Conservation (phyloP, 73 alveolate genomes). For the Paramecium primaurelia region DNA sequence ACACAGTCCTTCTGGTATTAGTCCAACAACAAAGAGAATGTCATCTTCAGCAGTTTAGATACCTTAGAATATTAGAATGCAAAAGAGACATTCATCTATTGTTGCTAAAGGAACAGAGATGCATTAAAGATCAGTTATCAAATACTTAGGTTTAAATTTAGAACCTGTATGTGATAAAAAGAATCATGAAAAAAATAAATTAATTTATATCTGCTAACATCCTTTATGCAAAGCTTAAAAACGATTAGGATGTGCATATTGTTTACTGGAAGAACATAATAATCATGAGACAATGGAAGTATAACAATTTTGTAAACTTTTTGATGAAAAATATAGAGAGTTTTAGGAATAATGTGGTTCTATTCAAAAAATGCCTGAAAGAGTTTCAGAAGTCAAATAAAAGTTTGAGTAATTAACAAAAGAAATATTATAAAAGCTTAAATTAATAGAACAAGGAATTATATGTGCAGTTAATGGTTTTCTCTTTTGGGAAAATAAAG, state of each 20-base stretch:
- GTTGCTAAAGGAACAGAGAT: not conserved
- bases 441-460: not conserved
- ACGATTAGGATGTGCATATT: conserved; percentile 39
- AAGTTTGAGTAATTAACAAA: not conserved
- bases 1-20: not conserved
- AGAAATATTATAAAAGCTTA: not conserved
- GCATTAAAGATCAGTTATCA: conserved; percentile 40
- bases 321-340: conserved; percentile 37
- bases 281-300: conserved; percentile 28
- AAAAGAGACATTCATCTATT: conserved; percentile 4
- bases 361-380: not conserved
- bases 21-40: conserved; percentile 9
- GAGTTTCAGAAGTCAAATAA: not conserved
- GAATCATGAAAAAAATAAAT: conserved; percentile 28
- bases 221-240: not conserved
- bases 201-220: not conserved
- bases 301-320: not conserved
- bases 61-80: not conserved
- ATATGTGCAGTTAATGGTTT: not conserved
- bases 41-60: not conserved
- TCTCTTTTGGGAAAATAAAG: not conserved
- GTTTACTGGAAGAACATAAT: not conserved
- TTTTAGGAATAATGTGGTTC: not conserved
- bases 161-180: conserved; percentile 26
- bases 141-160: not conserved